Evolutionary conservation across 169 alveolate species (phyloP).

Genomic region (Eimeria maxima): DNA sequence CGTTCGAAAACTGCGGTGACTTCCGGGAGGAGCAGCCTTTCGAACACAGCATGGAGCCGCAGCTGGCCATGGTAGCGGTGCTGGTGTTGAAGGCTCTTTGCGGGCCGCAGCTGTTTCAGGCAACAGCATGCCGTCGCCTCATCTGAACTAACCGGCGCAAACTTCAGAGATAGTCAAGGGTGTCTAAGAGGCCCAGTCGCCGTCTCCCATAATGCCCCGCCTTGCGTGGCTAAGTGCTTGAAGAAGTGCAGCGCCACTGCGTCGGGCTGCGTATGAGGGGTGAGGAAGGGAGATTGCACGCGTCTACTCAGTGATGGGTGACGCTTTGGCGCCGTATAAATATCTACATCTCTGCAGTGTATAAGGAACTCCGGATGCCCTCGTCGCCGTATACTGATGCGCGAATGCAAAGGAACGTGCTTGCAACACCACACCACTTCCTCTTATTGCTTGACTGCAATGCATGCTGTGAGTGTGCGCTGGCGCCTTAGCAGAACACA

Average conservation of each 20-base stretch:
- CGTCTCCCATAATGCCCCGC: too few relatives aligned
- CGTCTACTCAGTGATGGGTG: neutral
- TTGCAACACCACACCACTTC: neutral
- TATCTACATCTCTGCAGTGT: too few relatives aligned
- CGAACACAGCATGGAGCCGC: constrained; percentile 15
- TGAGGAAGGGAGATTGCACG: neutral
- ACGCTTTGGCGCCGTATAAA: too few relatives aligned
- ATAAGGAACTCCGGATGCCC: neutral
- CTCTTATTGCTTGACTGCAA: neutral
- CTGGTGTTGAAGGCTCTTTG: neutral
- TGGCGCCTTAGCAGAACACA: constrained; percentile 20
- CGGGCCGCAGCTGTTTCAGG: neutral
- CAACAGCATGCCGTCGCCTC: neutral
- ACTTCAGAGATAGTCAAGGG: too few relatives aligned
- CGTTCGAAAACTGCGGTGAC: neutral
- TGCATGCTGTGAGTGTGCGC: neutral
- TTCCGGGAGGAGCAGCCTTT: too few relatives aligned
- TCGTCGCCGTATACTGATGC: neutral
- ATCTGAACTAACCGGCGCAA: neutral
- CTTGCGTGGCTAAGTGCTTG: too few relatives aligned
- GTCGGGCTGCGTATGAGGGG: constrained; percentile 71
- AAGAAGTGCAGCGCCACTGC: constrained; percentile 45
- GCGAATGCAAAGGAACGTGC: neutral
- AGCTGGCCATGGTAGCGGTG: neutral
- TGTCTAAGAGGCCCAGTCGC: neutral